Evolutionary conservation across 2,329 filamentous ascomycete species (phyloP).

Genomic region (Raffaelea albimanens): DNA sequence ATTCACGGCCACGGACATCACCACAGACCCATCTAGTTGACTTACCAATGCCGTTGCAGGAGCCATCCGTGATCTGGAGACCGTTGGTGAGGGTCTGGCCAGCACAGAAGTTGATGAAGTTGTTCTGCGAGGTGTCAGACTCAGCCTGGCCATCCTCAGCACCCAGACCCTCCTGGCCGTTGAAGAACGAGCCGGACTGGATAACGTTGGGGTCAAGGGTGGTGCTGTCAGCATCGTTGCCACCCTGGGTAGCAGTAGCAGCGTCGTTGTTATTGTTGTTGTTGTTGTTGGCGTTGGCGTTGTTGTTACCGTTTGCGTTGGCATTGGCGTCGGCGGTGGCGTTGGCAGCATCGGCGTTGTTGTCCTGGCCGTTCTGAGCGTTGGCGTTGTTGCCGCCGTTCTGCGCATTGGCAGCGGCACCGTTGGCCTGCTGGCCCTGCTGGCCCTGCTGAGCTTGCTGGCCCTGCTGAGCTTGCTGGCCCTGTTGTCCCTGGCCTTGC

Average conservation of each 20-base stretch:
- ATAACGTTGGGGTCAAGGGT: conserved; percentile 18
- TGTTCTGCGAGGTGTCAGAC: conserved; percentile 27
- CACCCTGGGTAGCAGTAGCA: conserved; percentile 36
- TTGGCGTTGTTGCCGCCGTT: conserved; percentile 1
- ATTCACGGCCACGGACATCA: conserved; percentile 11
- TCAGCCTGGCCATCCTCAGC: conserved; percentile 19
- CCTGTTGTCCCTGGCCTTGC: not conserved
- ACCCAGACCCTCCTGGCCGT: conserved; percentile 22
- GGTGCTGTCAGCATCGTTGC: conserved; percentile 22
- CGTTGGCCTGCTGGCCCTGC: not conserved
- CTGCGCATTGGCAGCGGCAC: not conserved
- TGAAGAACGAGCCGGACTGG: conserved; percentile 24
- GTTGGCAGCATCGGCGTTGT: conserved; percentile 1
- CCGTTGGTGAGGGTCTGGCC: conserved; percentile 50
- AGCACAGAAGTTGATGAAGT: conserved; percentile 55
- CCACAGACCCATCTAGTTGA: too few species aligned
- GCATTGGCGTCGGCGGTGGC: not conserved
- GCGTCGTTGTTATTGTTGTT: conserved; percentile 9
- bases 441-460: too few species aligned
- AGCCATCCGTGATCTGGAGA: conserved; percentile 45
- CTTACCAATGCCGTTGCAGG: conserved; percentile 54
- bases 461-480: not conserved
- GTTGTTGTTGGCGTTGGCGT: conserved; percentile 7
- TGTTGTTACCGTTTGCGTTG: not conserved
- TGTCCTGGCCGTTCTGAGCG: conserved; percentile 2